A percentile compares a stretch with the other conserved stretches of the same genome.
Conservation (phyloP, 208 protist genomes). For the Acanthamoeba sp. region DNA sequence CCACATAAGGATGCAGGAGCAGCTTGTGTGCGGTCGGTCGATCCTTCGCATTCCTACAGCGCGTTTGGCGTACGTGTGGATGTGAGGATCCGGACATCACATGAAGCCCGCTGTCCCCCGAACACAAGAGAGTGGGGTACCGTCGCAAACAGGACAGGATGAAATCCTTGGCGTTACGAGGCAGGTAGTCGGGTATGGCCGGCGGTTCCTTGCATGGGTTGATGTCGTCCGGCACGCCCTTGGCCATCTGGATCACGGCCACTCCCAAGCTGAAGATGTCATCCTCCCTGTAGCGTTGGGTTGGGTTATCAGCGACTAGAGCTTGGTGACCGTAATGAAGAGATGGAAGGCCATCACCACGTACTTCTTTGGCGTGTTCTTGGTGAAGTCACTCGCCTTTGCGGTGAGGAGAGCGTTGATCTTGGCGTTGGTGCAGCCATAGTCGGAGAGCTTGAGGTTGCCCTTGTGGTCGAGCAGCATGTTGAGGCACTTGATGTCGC, state of each 20-base stretch:
- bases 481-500: conserved; percentile 70
- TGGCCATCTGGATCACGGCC: conserved; percentile 64
- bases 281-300: conserved; percentile 14
- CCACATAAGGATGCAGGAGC: conserved; percentile 52
- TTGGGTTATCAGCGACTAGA: not conserved
- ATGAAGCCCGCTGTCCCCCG: not conserved
- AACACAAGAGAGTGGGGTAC: not conserved
- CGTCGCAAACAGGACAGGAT: not conserved
- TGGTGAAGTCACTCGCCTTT: not conserved
- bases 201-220: not conserved
- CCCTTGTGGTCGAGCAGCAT: conserved; percentile 68
- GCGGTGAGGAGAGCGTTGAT: not conserved
- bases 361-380: conserved; percentile 8
- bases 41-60: conserved; percentile 2
- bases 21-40: conserved; percentile 44
- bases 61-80: not conserved
- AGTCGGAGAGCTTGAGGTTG: conserved; percentile 74
- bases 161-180: conserved; percentile 57
- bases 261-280: conserved; percentile 51
- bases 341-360: not conserved
- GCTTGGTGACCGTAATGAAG: too few species aligned
- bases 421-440: conserved; percentile 65
- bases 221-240: conserved; percentile 5
- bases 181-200: not conserved
- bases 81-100: not conserved